Evolutionary conservation across 345 rosid genomes (phyloP).

Genomic region (Eucalyptus sp.): DNA sequence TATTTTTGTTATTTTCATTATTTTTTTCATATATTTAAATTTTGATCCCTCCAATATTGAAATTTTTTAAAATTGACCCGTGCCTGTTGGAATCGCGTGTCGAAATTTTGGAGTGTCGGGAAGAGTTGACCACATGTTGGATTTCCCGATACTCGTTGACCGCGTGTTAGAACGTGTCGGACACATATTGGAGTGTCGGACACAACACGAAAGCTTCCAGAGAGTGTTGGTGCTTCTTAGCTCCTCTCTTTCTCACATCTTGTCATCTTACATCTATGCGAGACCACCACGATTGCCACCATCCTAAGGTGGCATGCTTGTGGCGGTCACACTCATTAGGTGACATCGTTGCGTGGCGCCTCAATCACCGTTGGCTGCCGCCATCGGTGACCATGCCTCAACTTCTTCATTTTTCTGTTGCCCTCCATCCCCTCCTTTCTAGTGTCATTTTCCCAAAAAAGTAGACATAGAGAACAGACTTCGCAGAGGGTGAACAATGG

Average conservation of each 20-base stretch:
- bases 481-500: background rate
- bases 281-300: background rate
- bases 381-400: background rate
- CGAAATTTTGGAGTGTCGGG: too few species aligned
- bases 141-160: too few species aligned
- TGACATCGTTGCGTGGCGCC: background rate
- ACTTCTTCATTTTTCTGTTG: background rate
- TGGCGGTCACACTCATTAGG: background rate
- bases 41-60: too few species aligned
- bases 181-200: too few species aligned
- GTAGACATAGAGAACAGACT: background rate
- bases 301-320: background rate
- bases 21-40: too few species aligned
- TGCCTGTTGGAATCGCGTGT: too few species aligned
- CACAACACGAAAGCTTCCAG: too few species aligned
- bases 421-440: background rate
- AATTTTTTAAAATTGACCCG: too few species aligned
- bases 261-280: background rate
- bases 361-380: background rate
- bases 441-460: background rate
- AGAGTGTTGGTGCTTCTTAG: too few species aligned
- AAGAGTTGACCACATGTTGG: too few species aligned
- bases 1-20: too few species aligned
- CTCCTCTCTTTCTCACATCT: background rate
- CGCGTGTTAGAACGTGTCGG: too few species aligned